phyloP scores from a whole-genome alignment of 306 rosid species.

The Ziziphus jujuba region DNA sequence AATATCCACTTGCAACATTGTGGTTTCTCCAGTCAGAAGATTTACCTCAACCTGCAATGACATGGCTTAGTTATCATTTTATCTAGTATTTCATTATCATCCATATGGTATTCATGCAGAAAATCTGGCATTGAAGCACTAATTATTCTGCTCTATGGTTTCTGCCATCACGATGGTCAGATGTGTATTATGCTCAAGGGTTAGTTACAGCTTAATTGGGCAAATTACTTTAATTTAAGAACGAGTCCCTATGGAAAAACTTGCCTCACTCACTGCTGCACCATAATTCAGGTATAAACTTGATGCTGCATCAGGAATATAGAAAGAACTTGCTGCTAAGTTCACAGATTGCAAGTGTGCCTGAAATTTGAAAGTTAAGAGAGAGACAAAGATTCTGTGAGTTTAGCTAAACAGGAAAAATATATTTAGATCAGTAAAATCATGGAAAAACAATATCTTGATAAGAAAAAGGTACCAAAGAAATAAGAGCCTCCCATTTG shows the following conservation, averaged over 20 bases:
- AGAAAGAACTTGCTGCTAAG: constrained; percentile 69
- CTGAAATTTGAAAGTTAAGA: constrained; percentile 45
- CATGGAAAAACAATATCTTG: neutral
- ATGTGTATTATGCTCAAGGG: no score
- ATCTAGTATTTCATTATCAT: neutral
- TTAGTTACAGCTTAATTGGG: constrained; percentile 11
- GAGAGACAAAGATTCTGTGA: neutral
- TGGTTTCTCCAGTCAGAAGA: constrained; percentile 82
- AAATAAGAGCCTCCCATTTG: constrained; percentile 73
- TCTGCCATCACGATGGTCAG: neutral
- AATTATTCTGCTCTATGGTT: neutral
- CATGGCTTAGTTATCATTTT: neutral
- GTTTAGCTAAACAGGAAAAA: neutral
- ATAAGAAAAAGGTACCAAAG: constrained; percentile 48
- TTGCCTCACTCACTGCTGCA: constrained; percentile 88
- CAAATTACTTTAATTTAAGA: constrained; percentile 16
- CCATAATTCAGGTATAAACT: constrained; percentile 69
- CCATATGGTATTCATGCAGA: neutral
- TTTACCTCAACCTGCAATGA: constrained; percentile 78
- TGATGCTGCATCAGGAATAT: constrained; percentile 43
- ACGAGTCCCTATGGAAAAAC: constrained; percentile 10
- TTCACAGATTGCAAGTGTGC: constrained; percentile 63
- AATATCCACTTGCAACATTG: constrained; percentile 68
- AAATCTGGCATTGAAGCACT: constrained; percentile 6
- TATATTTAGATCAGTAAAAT: no score